Conservation (phyloP, 139 green algal genomes). For the Coccomyxa sp. region DNA sequence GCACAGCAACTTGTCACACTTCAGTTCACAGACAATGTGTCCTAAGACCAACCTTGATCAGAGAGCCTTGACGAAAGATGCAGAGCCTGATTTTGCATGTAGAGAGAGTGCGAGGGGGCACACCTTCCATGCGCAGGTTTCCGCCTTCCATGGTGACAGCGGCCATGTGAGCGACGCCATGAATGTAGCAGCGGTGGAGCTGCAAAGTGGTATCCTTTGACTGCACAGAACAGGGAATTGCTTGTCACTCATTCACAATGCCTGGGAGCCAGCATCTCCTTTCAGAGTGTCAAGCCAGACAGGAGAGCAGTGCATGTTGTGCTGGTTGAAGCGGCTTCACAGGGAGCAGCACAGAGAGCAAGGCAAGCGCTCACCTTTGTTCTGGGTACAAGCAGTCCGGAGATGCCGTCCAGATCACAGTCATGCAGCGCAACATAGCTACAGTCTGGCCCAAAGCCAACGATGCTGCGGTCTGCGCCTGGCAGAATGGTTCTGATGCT, state of each 20-base stretch:
- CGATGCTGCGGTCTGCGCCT: slow-evolving; percentile 3
- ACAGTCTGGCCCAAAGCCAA: slow-evolving; percentile 9
- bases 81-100: neutral
- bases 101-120: neutral
- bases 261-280: too few relatives aligned
- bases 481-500: neutral
- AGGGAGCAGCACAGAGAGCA: too few relatives aligned
- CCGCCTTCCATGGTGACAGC: neutral
- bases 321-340: too few relatives aligned
- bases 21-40: neutral
- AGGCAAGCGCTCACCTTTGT: neutral
- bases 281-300: too few relatives aligned
- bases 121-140: neutral
- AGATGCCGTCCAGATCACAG: slow-evolving; percentile 8
- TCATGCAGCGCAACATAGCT: neutral
- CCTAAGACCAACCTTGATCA: neutral
- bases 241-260: too few relatives aligned
- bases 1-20: neutral
- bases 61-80: neutral
- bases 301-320: too few relatives aligned
- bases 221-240: too few relatives aligned
- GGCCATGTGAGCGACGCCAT: neutral
- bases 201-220: too few relatives aligned
- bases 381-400: slow-evolving; percentile 2
- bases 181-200: neutral